These are phyloP conservation scores for Fomitiporia mediterranea DNA, from an alignment of 1,284 basidiomycete species.

Conservation along the genomic window DNA sequence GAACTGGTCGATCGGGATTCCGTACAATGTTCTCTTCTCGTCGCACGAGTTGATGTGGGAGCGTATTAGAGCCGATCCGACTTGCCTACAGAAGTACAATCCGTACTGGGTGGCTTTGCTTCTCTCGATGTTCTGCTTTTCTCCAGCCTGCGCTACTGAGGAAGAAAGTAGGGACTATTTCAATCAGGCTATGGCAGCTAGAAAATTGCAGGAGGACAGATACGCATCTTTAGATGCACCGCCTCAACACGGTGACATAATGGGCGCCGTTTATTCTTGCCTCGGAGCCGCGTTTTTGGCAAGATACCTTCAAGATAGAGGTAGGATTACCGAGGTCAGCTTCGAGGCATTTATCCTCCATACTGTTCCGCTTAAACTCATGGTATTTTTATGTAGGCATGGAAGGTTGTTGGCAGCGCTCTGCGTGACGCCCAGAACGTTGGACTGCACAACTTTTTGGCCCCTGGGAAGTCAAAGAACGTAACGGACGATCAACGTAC, in stretches of 20 bases:
- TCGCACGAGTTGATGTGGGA: conserved; percentile 44
- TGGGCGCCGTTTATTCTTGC: conserved; percentile 42
- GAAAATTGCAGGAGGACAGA: conserved; percentile 42
- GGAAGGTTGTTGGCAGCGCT: conserved; percentile 45
- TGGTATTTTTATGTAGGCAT: conserved; percentile 39
- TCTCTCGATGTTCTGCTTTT: conserved; percentile 43
- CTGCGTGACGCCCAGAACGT: conserved; percentile 43
- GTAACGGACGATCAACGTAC: conserved; percentile 39
- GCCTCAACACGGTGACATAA: background rate
- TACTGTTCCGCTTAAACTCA: background rate
- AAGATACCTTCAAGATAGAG: conserved; percentile 41
- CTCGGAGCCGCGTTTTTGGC: conserved; percentile 43
- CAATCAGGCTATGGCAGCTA: conserved; percentile 39
- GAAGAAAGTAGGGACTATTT: conserved; percentile 37
- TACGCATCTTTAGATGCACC: conserved; percentile 34
- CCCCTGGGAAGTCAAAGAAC: conserved; percentile 41
- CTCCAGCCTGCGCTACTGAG: conserved; percentile 27
- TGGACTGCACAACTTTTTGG: conserved; percentile 46
- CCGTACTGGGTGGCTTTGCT: conserved; percentile 46
- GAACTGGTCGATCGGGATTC: conserved; percentile 49
- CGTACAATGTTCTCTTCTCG: conserved; percentile 42
- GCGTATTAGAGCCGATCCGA: conserved; percentile 35
- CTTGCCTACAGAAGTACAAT: background rate
- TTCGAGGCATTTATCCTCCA: background rate
- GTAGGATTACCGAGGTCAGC: conserved; percentile 30